Base-by-base conservation (phyloP, 345 rosid genomes). In the Geranium brycei region DNA sequence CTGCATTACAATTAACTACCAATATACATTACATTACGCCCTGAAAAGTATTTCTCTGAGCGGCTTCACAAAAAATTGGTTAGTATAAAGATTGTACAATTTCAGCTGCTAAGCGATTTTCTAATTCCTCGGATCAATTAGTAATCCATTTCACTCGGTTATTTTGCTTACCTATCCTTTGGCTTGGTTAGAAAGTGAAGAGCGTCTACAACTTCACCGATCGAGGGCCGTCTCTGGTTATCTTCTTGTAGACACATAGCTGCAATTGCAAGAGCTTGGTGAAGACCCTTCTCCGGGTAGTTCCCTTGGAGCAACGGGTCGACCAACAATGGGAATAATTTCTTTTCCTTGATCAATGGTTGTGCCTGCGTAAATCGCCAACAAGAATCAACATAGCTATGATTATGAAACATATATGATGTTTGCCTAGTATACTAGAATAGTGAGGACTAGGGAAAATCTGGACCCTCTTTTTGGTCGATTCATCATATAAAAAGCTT, bases 161-260 rank as follows among this genome's bases (percentile, higher is more conserved):
- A 47, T 47, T 47, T 47, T 47, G 0, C 53, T 47, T 47, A 47
- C 53, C 15, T 13, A 13, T 13, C 53, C 11, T 38, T 38, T 6
- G 53, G 3, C 3, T 13, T 13, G 53, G 53, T 47, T 47, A 47
- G 15, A 47, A 47, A 47, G 14, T 47, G 53, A 47, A 91, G 73
- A 41, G 95, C 86, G 17, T 81, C 83, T 68, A 83, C 87, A 0
- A 84, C 83, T 63, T 90, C 97, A 16, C 91, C 82, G 67, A 90
- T 86, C 63, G 86, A 72, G 15, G 97, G 97, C 57, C 97, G 90
- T 15, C 88, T 87, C 0, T 73, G 76, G 57, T 91, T 61, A 78
- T 84, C 92, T 18, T 87, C 92, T 72, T 87, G 97, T 64, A 87
- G 62, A 51, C 97, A 91, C 97, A 91, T 91, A 28, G 95, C 88